Evolutionary conservation across 345 rosid genomes (phyloP).

Genomic region (Camelina hispida): DNA sequence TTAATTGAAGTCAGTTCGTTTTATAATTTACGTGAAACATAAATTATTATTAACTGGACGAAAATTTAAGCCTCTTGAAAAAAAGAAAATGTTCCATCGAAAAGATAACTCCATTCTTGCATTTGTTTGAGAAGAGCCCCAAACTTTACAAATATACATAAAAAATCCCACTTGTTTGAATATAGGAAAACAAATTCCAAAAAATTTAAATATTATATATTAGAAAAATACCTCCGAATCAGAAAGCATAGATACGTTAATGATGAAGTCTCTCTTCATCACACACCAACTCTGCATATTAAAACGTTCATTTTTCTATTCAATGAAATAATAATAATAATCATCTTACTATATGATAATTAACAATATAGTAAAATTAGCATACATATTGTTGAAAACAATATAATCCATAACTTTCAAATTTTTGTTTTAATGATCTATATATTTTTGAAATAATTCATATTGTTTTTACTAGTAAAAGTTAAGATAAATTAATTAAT

Average conservation of each 20-base stretch:
- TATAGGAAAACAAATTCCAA: background rate
- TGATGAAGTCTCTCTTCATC: background rate
- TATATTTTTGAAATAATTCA: no score
- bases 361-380: background rate
- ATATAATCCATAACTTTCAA: background rate
- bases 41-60: constrained; percentile 27
- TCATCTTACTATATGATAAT: constrained; percentile 1
- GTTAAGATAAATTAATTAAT: no score
- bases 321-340: background rate
- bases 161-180: constrained; percentile 13
- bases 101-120: background rate
- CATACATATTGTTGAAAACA: background rate
- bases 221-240: constrained; percentile 5
- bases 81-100: background rate
- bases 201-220: background rate
- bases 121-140: constrained; percentile 10
- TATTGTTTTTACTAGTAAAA: no score
- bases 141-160: background rate
- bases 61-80: constrained; percentile 36
- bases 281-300: constrained; percentile 21
- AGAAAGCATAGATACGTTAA: constrained; percentile 28
- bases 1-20: constrained; percentile 36
- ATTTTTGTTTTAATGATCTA: background rate
- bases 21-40: constrained; percentile 29
- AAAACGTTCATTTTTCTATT: constrained; percentile 9